phyloP scores from a whole-genome alignment of 1,284 basidiomycete genomes.

The Naganishia sp. region DNA sequence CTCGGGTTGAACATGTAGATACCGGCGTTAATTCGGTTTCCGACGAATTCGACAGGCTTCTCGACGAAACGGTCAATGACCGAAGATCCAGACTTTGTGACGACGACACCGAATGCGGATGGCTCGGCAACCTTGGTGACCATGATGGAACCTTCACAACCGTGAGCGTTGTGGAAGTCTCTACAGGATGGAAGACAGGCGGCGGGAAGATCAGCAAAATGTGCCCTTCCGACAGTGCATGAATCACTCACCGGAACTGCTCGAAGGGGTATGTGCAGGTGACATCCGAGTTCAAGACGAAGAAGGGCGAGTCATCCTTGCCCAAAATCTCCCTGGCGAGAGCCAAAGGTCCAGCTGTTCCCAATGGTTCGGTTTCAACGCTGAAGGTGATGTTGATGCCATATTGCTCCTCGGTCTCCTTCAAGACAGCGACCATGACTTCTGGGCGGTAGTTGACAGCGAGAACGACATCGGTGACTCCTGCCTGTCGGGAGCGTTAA shows the following conservation, averaged over 20 bases:
- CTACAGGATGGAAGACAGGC: constrained; percentile 37
- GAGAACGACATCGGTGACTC: constrained; percentile 60
- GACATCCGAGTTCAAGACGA: constrained; percentile 61
- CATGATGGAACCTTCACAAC: constrained; percentile 60
- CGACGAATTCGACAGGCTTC: constrained; percentile 60
- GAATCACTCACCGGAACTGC: constrained; percentile 52
- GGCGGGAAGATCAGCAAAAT: background rate
- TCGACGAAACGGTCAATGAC: constrained; percentile 61
- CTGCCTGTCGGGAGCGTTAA: constrained; percentile 49
- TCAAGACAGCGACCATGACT: constrained; percentile 59
- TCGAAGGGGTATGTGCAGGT: constrained; percentile 61
- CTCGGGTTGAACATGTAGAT: constrained; percentile 62
- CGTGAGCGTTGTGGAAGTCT: constrained; percentile 60
- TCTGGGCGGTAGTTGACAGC: constrained; percentile 60
- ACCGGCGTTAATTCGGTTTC: constrained; percentile 61
- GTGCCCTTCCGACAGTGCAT: background rate
- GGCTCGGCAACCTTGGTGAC: constrained; percentile 61
- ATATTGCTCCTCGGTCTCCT: constrained; percentile 59
- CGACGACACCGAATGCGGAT: constrained; percentile 60
- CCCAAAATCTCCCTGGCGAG: constrained; percentile 58
- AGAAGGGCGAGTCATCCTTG: constrained; percentile 61
- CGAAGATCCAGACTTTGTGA: constrained; percentile 56
- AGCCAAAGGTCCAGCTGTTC: constrained; percentile 59
- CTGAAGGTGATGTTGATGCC: constrained; percentile 60
- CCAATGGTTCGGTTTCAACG: constrained; percentile 60